A percentile compares a stretch with the other conserved stretches of the same genome.
phyloP scores from a whole-genome alignment of 1,139 yeast genomes.

The Candida labiduridarum region DNA sequence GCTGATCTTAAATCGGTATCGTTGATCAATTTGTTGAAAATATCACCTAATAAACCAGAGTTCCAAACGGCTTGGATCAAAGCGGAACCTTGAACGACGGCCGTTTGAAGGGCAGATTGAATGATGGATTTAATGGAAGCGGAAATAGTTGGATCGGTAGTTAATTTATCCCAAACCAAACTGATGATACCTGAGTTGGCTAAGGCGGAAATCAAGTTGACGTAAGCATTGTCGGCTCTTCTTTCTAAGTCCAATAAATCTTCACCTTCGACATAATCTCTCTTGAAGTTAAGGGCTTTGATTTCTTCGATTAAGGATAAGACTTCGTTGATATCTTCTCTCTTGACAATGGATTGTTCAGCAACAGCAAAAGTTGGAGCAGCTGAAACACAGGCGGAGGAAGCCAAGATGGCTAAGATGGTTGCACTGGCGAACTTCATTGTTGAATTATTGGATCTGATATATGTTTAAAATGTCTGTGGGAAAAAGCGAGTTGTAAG shows the following conservation, averaged over 20 bases:
- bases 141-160: constrained; percentile 33
- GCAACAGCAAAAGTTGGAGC: constrained; percentile 35
- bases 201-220: constrained; percentile 41
- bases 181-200: constrained; percentile 42
- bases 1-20: constrained; percentile 39
- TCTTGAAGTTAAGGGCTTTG: constrained; percentile 33
- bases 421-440: constrained; percentile 51
- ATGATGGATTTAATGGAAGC: constrained; percentile 29
- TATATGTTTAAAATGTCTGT: neutral
- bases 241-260: constrained; percentile 32
- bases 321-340: constrained; percentile 40
- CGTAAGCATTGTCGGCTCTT: constrained; percentile 43
- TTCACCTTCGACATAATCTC: constrained; percentile 33
- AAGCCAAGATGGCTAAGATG: constrained; percentile 44
- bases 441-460: constrained; percentile 9
- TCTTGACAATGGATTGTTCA: constrained; percentile 33
- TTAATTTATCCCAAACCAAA: constrained; percentile 40
- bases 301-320: constrained; percentile 38
- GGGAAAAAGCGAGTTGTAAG: neutral
- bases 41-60: constrained; percentile 43
- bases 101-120: constrained; percentile 37
- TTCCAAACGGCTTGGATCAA: constrained; percentile 47
- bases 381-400: constrained; percentile 42
- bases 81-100: constrained; percentile 45
- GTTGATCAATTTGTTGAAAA: constrained; percentile 37